Conservation (phyloP, 495 filamentous ascomycete genomes). For the Lophiostoma macrostomum region DNA sequence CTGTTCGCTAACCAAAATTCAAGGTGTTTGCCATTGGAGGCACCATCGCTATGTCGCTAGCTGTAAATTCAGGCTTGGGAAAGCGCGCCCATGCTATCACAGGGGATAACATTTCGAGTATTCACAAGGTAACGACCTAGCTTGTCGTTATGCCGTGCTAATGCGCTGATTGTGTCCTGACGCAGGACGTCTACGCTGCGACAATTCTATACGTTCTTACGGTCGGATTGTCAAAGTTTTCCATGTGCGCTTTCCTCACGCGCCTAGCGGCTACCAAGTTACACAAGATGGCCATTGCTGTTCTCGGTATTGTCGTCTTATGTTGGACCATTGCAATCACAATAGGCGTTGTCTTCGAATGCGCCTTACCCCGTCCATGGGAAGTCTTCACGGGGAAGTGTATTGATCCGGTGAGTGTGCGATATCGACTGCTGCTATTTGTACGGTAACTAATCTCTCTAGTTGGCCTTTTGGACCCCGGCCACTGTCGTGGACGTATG, state of each 20-base stretch:
- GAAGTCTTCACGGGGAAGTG: constrained; percentile 14
- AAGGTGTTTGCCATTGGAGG: constrained; percentile 9
- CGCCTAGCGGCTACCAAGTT: constrained; percentile 1
- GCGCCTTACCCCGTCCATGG: constrained; percentile 14
- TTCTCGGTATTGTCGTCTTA: neutral
- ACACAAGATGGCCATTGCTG: constrained; percentile 3
- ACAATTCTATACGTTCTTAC: constrained; percentile 19
- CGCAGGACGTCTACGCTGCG: constrained; percentile 17
- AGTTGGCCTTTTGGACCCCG: constrained; percentile 14
- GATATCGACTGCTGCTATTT: neutral
- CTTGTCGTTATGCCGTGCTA: neutral
- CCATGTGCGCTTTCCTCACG: constrained; percentile 13
- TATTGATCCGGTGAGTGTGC: constrained; percentile 9
- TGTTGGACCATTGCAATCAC: constrained; percentile 14
- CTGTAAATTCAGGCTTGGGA: constrained; percentile 6
- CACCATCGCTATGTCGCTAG: constrained; percentile 6
- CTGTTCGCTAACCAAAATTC: neutral
- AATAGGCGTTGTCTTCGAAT: constrained; percentile 9
- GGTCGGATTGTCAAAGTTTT: constrained; percentile 15
- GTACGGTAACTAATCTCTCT: neutral
- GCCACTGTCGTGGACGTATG: constrained; percentile 5
- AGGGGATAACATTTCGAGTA: neutral
- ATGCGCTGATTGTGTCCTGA: neutral
- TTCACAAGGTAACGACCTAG: neutral
- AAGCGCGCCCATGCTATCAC: neutral